Conservation (phyloP, 139 green algal genomes). For the Chlamydomonas applanata region DNA sequence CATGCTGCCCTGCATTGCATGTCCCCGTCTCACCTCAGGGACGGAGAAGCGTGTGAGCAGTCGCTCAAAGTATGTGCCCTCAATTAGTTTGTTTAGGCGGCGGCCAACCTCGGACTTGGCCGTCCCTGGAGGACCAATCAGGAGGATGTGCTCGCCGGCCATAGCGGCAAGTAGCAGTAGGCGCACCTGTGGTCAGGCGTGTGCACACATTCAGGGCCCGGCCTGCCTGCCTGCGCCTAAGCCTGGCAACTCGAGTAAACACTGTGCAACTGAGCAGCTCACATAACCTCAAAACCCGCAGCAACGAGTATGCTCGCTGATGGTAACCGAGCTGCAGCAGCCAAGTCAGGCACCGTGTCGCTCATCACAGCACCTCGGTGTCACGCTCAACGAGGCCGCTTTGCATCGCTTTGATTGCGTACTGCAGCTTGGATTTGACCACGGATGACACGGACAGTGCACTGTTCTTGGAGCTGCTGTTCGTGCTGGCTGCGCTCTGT, state of each 20-base stretch:
- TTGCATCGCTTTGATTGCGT: conserved; percentile 63
- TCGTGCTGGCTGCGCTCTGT: conserved; percentile 13
- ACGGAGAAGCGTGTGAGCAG: conserved; percentile 94
- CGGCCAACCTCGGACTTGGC: conserved; percentile 88
- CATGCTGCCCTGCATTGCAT: too few species aligned
- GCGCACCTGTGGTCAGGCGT: conserved; percentile 66
- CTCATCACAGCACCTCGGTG: conserved; percentile 62
- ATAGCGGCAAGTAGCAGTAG: conserved; percentile 87
- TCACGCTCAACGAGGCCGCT: conserved; percentile 81
- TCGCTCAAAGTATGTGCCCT: conserved; percentile 86
- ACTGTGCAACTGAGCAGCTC: too few species aligned
- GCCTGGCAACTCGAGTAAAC: too few species aligned
- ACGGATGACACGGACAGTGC: not conserved
- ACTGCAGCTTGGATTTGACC: conserved; percentile 43
- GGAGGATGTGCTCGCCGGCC: conserved; percentile 87
- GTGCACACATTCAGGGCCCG: too few species aligned
- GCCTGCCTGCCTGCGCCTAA: too few species aligned
- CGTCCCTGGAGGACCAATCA: conserved; percentile 80
- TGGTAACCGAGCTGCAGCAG: too few species aligned
- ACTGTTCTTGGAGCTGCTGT: not conserved
- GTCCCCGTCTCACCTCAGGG: conserved; percentile 60
- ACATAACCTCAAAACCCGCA: too few species aligned
- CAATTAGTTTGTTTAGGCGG: conserved; percentile 60
- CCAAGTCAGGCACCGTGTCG: not conserved
- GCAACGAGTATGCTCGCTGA: too few species aligned